Evolutionary conservation across 169 alveolate species (phyloP).

Genomic region (Cryptosporidium ubiquitum): DNA sequence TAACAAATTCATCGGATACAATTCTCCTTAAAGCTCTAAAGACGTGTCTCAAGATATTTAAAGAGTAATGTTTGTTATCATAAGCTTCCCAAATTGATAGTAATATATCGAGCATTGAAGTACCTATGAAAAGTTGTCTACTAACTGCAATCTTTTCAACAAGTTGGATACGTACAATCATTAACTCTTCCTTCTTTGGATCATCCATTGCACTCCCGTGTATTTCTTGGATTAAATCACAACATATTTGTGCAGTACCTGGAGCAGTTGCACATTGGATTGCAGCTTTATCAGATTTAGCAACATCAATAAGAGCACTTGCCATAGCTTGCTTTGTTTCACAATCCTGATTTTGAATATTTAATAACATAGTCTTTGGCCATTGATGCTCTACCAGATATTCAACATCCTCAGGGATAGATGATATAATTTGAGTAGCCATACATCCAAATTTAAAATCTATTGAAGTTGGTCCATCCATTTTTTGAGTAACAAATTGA

Average conservation of each 20-base stretch:
- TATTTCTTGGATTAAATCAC: constrained; percentile 40
- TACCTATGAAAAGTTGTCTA: constrained; percentile 82
- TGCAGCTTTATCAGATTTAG: constrained; percentile 56
- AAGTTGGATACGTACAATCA: constrained; percentile 62
- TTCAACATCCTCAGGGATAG: constrained; percentile 44
- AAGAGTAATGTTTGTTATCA: constrained; percentile 81
- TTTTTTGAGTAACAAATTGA: constrained; percentile 7
- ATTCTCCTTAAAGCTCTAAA: constrained; percentile 86
- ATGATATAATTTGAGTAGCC: constrained; percentile 53
- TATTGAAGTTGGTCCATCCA: constrained; percentile 37
- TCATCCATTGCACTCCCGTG: constrained; percentile 5
- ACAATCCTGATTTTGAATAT: not conserved
- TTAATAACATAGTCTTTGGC: constrained; percentile 46
- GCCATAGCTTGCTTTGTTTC: constrained; percentile 21
- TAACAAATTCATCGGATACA: constrained; percentile 85
- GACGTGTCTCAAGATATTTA: constrained; percentile 82
- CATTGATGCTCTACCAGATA: constrained; percentile 35
- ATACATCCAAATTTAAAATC: constrained; percentile 64
- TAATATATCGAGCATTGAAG: constrained; percentile 80
- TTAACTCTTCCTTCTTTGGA: not conserved
- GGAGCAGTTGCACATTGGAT: constrained; percentile 70
- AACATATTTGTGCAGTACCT: constrained; percentile 34
- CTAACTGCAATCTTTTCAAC: constrained; percentile 85
- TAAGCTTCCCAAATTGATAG: constrained; percentile 85
- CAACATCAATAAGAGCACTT: constrained; percentile 20